These are phyloP conservation scores for Sugiyamaella castrensis DNA, from an alignment of 1,139 yeast species.

Conservation along the genomic window DNA sequence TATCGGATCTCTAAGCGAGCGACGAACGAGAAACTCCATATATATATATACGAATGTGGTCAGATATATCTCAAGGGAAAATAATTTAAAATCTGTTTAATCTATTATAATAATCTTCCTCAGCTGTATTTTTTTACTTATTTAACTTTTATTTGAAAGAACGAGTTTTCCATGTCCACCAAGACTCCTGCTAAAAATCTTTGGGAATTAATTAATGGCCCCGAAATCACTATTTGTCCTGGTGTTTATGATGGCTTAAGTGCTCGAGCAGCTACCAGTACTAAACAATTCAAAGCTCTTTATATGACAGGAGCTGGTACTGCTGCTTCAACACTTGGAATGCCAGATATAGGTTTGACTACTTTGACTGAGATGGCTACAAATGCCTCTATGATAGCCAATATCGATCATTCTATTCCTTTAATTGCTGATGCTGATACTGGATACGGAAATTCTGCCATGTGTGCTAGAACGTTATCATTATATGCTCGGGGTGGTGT, in stretches of 20 bases:
- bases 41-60: too few relatives aligned
- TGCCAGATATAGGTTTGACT: constrained; percentile 17
- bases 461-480: constrained; percentile 17
- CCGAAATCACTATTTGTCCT: constrained; percentile 9
- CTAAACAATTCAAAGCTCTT: constrained; percentile 10
- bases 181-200: constrained; percentile 1
- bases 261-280: constrained; percentile 10
- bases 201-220: constrained; percentile 1
- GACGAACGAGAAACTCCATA: too few relatives aligned
- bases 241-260: constrained; percentile 19
- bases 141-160: too few relatives aligned
- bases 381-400: constrained; percentile 17
- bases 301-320: constrained; percentile 21
- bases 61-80: too few relatives aligned
- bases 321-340: constrained; percentile 14
- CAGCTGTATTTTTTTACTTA: too few relatives aligned
- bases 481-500: constrained; percentile 17
- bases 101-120: too few relatives aligned
- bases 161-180: too few relatives aligned
- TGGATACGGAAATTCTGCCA: constrained; percentile 18
- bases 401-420: constrained; percentile 12
- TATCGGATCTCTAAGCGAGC: too few relatives aligned
- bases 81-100: too few relatives aligned
- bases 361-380: constrained; percentile 17
- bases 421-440: constrained; percentile 21